A percentile compares a stretch with the other conserved stretches of the same genome.
Evolutionary conservation across 2,329 filamentous ascomycete species (phyloP).

Genomic region (Pseudogymnoascus sp.): DNA sequence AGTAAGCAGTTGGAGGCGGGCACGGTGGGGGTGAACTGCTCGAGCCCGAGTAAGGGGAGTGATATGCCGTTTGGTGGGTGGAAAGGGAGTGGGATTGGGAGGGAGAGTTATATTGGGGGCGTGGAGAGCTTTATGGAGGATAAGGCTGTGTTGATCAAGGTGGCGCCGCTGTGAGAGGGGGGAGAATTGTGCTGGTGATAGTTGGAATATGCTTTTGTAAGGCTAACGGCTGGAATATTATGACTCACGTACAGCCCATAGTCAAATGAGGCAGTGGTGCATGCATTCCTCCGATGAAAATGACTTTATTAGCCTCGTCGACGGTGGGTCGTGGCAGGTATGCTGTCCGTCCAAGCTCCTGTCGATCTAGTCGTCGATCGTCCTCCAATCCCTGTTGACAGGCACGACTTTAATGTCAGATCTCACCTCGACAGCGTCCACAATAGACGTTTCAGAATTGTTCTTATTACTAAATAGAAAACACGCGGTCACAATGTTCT

Average conservation of each 20-base stretch:
- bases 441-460: not conserved
- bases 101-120: conserved; percentile 18
- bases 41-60: conserved; percentile 13
- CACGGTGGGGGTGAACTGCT: conserved; percentile 29
- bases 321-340: not conserved
- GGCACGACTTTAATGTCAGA: not conserved
- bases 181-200: not conserved
- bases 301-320: not conserved
- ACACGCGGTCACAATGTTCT: no score
- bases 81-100: conserved; percentile 20
- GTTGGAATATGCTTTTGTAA: not conserved
- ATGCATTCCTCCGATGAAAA: not conserved
- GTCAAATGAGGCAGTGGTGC: no score
- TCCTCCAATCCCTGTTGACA: not conserved
- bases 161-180: conserved; percentile 10
- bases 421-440: not conserved
- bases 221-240: not conserved
- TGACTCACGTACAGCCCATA: not conserved
- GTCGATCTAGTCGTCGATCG: not conserved
- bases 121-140: conserved; percentile 23
- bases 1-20: conserved; percentile 45
- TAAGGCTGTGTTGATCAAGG: conserved; percentile 21
- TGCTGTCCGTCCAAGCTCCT: not conserved
- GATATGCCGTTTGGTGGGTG: conserved; percentile 24
- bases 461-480: no score